A percentile compares a stretch with the other conserved stretches of the same genome.
Evolutionary conservation across 2,329 filamentous ascomycete genomes (phyloP).

Genomic region (Neopestalotiopsis rosae): DNA sequence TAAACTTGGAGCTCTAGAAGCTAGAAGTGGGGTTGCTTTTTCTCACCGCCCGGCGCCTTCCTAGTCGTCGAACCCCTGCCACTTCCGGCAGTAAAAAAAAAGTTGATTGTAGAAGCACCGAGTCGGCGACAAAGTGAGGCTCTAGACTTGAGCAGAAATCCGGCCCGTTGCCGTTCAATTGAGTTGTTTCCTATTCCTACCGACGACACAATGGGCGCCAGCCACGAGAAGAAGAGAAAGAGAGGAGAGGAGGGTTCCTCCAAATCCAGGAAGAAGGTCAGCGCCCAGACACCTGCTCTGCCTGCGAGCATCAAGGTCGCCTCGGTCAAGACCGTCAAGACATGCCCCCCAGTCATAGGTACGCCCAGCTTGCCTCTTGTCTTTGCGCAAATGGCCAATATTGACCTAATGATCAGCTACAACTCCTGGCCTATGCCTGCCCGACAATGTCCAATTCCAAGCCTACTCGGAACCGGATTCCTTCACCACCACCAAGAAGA

Average conservation of each 20-base stretch:
- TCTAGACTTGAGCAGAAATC: neutral
- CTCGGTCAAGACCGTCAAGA: constrained; percentile 49
- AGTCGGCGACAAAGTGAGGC: neutral
- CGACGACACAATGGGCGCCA: constrained; percentile 41
- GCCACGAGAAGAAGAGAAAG: constrained; percentile 59
- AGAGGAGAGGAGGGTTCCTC: constrained; percentile 46
- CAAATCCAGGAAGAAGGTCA: constrained; percentile 59
- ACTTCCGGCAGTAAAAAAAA: constrained; percentile 18
- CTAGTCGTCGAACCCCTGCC: neutral
- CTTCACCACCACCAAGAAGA: constrained; percentile 40
- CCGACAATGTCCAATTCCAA: constrained; percentile 48
- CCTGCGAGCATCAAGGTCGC: constrained; percentile 48
- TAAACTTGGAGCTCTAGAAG: neutral
- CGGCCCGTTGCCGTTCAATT: neutral
- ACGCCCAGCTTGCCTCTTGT: constrained; percentile 24
- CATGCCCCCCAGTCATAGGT: constrained; percentile 61
- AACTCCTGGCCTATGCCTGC: constrained; percentile 44
- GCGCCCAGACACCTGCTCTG: constrained; percentile 44
- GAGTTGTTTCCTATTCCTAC: neutral
- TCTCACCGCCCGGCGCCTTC: constrained; percentile 13
- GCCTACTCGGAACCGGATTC: constrained; percentile 47
- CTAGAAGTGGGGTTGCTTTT: constrained; percentile 11
- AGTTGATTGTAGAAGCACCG: neutral
- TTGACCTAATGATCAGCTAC: constrained; percentile 35
- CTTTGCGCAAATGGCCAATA: neutral